phyloP scores from a whole-genome alignment of 805 yeast genomes.

The Ogataea methanolica region DNA sequence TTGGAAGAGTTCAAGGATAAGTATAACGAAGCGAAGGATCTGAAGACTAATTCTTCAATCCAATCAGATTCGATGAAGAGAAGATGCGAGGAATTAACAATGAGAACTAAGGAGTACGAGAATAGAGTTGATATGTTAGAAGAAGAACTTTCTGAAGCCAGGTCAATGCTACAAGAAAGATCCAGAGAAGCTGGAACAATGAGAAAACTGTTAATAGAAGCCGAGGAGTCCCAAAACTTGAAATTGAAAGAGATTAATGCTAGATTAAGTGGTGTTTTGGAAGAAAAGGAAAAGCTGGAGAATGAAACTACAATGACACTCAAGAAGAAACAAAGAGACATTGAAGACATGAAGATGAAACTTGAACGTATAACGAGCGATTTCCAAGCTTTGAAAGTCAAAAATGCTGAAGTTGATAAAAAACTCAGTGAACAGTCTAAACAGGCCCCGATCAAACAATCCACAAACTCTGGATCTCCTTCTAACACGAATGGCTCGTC shows the following conservation, averaged over 20 bases:
- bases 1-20: constrained; percentile 37
- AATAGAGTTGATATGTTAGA: constrained; percentile 61
- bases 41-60: constrained; percentile 27
- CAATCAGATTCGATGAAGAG: constrained; percentile 49
- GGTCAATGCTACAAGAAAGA: constrained; percentile 71
- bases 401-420: constrained; percentile 6
- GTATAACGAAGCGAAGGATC: constrained; percentile 31
- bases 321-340: constrained; percentile 58
- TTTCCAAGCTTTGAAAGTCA: constrained; percentile 8
- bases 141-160: constrained; percentile 77
- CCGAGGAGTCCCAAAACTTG: constrained; percentile 52
- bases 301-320: constrained; percentile 42
- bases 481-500: not conserved
- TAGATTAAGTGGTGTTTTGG: constrained; percentile 45
- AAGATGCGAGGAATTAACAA: constrained; percentile 66
- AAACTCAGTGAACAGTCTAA: constrained; percentile 4
- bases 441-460: not conserved
- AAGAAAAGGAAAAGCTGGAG: constrained; percentile 61
- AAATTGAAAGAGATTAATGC: constrained; percentile 53
- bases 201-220: constrained; percentile 62
- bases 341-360: constrained; percentile 54
- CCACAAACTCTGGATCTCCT: not conserved
- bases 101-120: constrained; percentile 63
- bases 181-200: constrained; percentile 73
- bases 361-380: constrained; percentile 31